Evolutionary conservation across 441 rosid species (phyloP).

Genomic region (Populus hybrid): DNA sequence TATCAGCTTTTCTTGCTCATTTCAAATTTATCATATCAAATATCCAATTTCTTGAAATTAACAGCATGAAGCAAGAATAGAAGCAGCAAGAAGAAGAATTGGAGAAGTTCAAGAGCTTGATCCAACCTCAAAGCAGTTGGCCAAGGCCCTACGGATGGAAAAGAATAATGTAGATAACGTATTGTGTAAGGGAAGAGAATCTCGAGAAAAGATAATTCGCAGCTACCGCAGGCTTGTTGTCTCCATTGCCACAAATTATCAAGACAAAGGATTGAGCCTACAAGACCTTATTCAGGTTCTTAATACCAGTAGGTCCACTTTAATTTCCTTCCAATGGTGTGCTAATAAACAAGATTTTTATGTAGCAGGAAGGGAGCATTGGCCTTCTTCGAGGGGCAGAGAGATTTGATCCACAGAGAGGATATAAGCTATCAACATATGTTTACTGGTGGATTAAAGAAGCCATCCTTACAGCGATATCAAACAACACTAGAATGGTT

Average conservation of each 20-base stretch:
- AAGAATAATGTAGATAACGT: slow-evolving; percentile 34
- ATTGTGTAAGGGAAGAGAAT: slow-evolving; percentile 39
- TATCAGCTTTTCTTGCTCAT: not conserved
- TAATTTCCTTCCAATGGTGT: not conserved
- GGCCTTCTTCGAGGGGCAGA: slow-evolving; percentile 57
- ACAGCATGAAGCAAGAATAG: slow-evolving; percentile 51
- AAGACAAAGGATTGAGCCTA: slow-evolving; percentile 52
- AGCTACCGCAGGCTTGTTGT: slow-evolving; percentile 44
- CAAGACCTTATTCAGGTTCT: slow-evolving; percentile 52
- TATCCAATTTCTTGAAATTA: slow-evolving; percentile 6
- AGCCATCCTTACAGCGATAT: slow-evolving; percentile 45
- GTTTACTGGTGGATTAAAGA: slow-evolving; percentile 67
- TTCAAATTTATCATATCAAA: not conserved
- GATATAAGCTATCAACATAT: slow-evolving; percentile 56
- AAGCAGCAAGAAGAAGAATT: slow-evolving; percentile 33
- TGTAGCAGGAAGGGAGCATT: slow-evolving; percentile 44
- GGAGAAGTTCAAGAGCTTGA: slow-evolving; percentile 26
- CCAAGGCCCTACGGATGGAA: slow-evolving; percentile 25
- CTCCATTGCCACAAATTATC: slow-evolving; percentile 45
- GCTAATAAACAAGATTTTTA: not conserved
- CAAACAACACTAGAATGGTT: slow-evolving; percentile 43
- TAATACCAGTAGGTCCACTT: not conserved
- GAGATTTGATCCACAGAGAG: slow-evolving; percentile 50
- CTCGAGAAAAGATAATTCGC: slow-evolving; percentile 38
- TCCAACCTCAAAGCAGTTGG: slow-evolving; percentile 31